Evolutionary conservation across 345 rosid species (phyloP), one percentile per base, ranked within the genome.

Genomic region (Eucalyptus curtisii): DNA sequence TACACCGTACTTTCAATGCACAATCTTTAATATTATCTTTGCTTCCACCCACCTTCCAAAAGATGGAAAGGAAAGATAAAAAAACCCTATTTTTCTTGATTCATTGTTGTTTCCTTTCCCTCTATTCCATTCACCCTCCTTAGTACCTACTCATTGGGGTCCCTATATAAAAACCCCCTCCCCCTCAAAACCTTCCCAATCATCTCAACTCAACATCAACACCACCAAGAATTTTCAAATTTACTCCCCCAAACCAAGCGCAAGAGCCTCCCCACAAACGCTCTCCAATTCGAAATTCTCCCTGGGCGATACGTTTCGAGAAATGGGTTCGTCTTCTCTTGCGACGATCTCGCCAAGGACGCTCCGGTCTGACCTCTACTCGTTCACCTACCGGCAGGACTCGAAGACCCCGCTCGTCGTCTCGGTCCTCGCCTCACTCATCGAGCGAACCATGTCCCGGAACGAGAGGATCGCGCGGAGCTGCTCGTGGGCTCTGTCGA

Each of bases 281-380:
- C 30, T 55, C 61, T 24, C 61, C 57, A 20, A 25, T 55, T 55
- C 30, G 61, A 55, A 55, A 24, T 55, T 55, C 61, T 55, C 61
- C 27, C 30, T 55, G 27, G 37, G 30, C 31, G 16, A n/a, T 61
- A 42, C 49, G 24, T 37, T 45, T 25, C 14, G 15, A 71, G 47
- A 52, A 31, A 91, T 93, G 95, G 94, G 93, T 50, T 90, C 95
- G 76, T 92, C 95, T 25, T 90, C 92, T 52, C 89, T 55, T 5
- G 49, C 93, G 33, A 86, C 88, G 57, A 96, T 97, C 87, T 96
- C 99, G 85, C 99, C 97, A 1, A 93, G 96, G 85, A 95, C 93
- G 90, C 99, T 97, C 90, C 96, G 98, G 88, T 95, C 97, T 49
- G 99, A 96, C 90, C 94, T 97, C 5, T 95, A 95, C 90, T 94